Base-by-base conservation (phyloP, 306 rosid species). In the Dalbergia cultrata region DNA sequence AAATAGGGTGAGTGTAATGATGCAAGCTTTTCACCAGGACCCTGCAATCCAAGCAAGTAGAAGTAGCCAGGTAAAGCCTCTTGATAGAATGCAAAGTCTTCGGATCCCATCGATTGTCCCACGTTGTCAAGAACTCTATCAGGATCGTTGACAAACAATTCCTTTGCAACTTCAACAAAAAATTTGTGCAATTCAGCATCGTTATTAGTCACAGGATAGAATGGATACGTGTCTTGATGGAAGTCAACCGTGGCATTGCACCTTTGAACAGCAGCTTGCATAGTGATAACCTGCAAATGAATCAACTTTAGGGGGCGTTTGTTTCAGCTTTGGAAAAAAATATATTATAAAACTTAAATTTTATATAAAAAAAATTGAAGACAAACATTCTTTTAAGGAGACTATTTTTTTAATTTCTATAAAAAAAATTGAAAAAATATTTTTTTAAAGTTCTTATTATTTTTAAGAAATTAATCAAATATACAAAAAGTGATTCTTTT, bases 51-150 rank as follows among this genome's bases (percentile, higher is more conserved):
- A 35, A 95, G 85, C 0, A 79, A 13, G 85, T 71, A 86, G 75
- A 87, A 87, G 83, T 88, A 90, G 44, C 98, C 97, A 14, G 97
- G 98, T 13, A 92, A 72, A n/a, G 61, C 87, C 78, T 91, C 90
- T 81, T 95, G 98, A 82, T 95, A 92, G 85, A 90, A 91, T 44
- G 97, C 43, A 80, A 92, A 91, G 81, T 94, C 97, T 85, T 94
- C 95, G 3, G 92, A 67, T 75, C 91, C 97, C 90, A 87, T 92
- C 18, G 66, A 0, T 3, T 90, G 95, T 67, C 35, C 79, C 79
- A 78, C 16, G 31, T 26, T 26, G 17, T 84, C 86, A 35, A 77
- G 79, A 45, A 91, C 90, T 41, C 75, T 87, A 5, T 86, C n/a
- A n/a, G n/a, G n/a, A n/a, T n/a, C 31, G 14, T 12, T 49, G 65